These are phyloP conservation scores for Acanthamoeba lenticulata DNA, from an alignment of 208 protist species.

Conservation along the genomic window DNA sequence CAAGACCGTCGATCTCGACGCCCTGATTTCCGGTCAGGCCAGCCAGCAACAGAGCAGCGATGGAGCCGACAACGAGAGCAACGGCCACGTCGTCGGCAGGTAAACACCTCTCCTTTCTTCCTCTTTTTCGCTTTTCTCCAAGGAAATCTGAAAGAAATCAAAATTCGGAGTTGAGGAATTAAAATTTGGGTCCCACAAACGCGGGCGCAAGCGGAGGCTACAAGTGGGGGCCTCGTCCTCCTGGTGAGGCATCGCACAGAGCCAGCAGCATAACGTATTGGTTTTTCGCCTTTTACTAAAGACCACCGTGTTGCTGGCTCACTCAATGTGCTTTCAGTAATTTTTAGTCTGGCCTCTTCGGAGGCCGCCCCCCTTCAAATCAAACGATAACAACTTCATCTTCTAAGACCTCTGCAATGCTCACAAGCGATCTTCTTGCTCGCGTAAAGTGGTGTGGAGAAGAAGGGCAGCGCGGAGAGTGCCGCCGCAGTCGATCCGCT, in stretches of 20 bases:
- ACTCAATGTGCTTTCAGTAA: too few species aligned
- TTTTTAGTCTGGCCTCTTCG: too few species aligned
- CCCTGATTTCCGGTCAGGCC: background rate
- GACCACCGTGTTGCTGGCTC: background rate
- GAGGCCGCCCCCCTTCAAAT: too few species aligned
- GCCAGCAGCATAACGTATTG: too few species aligned
- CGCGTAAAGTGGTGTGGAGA: background rate
- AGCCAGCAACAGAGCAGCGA: background rate
- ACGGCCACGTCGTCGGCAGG: too few species aligned
- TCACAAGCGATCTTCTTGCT: too few species aligned
- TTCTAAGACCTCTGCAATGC: too few species aligned
- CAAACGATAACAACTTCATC: background rate
- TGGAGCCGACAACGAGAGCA: background rate
- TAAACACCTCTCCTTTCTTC: background rate
- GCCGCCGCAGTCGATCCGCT: background rate
- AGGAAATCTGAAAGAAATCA: background rate
- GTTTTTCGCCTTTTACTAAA: slow-evolving; percentile 48
- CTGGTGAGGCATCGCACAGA: background rate
- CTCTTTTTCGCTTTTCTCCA: background rate
- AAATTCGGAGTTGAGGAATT: background rate
- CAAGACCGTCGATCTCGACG: slow-evolving; percentile 1
- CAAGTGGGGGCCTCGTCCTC: background rate
- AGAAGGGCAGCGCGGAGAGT: background rate
- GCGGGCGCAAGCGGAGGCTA: background rate
- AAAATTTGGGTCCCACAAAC: background rate